Percentiles rank a stretch among this genome's conserved stretches.
Conservation (phyloP, 352 stramenopile genomes). For the Pythium insidiosum region DNA sequence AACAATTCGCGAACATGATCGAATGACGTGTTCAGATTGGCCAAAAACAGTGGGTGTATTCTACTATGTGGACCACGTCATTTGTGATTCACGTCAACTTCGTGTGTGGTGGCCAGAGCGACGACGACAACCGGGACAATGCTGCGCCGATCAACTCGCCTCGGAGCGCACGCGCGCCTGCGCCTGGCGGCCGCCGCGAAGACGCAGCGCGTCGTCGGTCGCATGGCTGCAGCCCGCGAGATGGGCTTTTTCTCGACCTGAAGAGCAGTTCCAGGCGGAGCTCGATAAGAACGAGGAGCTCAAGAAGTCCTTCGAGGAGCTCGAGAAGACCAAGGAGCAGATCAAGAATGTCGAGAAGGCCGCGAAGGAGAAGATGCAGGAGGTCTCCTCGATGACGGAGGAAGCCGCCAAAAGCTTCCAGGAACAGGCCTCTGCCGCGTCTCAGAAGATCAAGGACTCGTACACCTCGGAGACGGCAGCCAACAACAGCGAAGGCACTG, state of each 20-base stretch:
- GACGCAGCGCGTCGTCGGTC: not conserved
- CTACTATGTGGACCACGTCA: too few species aligned
- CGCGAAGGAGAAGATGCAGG: slow-evolving; percentile 55
- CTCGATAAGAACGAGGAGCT: slow-evolving; percentile 77
- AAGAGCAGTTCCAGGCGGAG: slow-evolving; percentile 76
- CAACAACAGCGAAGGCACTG: too few species aligned
- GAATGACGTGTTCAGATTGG: not conserved
- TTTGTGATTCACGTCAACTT: too few species aligned
- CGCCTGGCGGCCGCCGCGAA: slow-evolving; percentile 1
- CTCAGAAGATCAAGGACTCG: slow-evolving; percentile 60
- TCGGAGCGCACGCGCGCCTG: slow-evolving; percentile 11
- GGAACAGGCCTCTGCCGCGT: slow-evolving; percentile 44
- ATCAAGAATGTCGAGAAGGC: slow-evolving; percentile 56
- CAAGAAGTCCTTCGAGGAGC: slow-evolving; percentile 71
- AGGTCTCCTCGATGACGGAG: slow-evolving; percentile 43
- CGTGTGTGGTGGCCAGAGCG: too few species aligned
- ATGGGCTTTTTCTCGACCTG: slow-evolving; percentile 75
- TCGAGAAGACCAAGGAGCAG: slow-evolving; percentile 66
- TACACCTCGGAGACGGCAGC: too few species aligned
- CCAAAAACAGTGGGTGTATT: too few species aligned
- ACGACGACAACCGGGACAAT: slow-evolving; percentile 4
- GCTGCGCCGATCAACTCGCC: slow-evolving; percentile 17
- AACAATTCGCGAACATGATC: slow-evolving; percentile 14
- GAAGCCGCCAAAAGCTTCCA: slow-evolving; percentile 50
- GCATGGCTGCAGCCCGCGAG: slow-evolving; percentile 23